A percentile compares a stretch with the other conserved stretches of the same genome.
These are phyloP conservation scores for Crotalaria pallida DNA, from an alignment of 306 rosid genomes.

Conservation along the genomic window DNA sequence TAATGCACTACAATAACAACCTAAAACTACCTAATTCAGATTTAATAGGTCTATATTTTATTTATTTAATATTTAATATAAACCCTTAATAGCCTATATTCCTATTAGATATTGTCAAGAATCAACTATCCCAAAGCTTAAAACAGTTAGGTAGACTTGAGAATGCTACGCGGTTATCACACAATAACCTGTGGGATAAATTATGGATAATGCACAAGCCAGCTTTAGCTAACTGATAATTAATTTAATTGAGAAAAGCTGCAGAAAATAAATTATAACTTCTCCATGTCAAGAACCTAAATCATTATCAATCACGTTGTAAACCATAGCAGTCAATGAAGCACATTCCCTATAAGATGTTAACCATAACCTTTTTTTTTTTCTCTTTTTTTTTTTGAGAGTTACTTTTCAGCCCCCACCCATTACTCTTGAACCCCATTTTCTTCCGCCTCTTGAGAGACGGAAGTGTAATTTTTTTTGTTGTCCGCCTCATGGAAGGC, in stretches of 20 bases:
- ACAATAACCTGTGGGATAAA: not conserved
- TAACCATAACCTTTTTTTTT: not conserved
- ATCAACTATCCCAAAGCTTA: not conserved
- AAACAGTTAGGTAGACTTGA: too few relatives aligned
- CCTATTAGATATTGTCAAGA: not conserved
- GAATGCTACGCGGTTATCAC: not conserved
- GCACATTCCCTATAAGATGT: not conserved
- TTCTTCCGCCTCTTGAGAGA: too few relatives aligned
- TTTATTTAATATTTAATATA: too few relatives aligned
- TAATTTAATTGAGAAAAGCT: not conserved
- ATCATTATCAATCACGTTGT: not conserved
- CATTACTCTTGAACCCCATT: too few relatives aligned
- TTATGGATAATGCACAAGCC: not conserved
- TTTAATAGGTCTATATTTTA: too few relatives aligned
- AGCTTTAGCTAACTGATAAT: not conserved
- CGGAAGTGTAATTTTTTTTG: too few relatives aligned
- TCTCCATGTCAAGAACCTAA: not conserved
- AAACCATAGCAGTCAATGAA: slow-evolving; percentile 10
- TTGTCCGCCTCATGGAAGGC: too few relatives aligned
- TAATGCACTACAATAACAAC: too few relatives aligned
- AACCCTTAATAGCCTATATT: too few relatives aligned
- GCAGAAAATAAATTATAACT: not conserved
- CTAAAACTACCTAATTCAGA: too few relatives aligned
- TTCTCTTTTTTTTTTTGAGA: too few relatives aligned
- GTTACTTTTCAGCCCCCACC: too few relatives aligned